Evolutionary conservation across 805 yeast species (phyloP).

Genomic region (Hermanozyma aechmeae): DNA sequence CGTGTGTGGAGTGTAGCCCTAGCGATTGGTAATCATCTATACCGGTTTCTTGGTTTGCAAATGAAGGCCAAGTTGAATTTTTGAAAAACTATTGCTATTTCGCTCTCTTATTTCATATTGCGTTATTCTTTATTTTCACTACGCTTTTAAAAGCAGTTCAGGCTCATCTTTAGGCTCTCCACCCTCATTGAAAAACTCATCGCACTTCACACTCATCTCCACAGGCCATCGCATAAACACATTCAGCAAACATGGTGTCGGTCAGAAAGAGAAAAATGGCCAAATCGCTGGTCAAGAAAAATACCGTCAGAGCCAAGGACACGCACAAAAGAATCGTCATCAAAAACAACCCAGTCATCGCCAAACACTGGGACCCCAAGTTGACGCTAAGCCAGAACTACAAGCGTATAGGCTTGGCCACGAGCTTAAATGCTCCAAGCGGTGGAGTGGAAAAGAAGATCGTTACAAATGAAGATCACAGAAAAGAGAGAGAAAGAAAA

Average conservation of each 20-base stretch:
- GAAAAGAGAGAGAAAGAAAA: conserved; percentile 19
- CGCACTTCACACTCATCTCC: no score
- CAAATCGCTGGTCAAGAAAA: conserved; percentile 60
- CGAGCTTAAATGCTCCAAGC: conserved; percentile 47
- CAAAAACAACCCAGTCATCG: conserved; percentile 71
- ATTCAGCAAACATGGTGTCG: conserved; percentile 58
- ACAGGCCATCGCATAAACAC: no score
- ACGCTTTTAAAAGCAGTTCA: no score
- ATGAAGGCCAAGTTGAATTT: no score
- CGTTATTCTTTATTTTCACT: no score
- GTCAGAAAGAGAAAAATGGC: conserved; percentile 85
- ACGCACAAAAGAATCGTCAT: conserved; percentile 59
- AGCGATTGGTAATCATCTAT: no score
- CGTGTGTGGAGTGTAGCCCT: no score
- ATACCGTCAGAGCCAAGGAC: conserved; percentile 63
- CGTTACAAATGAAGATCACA: conserved; percentile 25
- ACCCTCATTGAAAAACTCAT: no score
- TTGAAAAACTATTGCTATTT: no score
- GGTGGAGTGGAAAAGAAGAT: conserved; percentile 73
- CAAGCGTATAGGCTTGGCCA: conserved; percentile 65
- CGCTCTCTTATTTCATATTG: no score
- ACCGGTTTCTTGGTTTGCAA: no score
- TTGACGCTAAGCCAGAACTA: conserved; percentile 83
- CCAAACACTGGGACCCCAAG: conserved; percentile 81
- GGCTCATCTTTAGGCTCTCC: no score